Percentiles rank a stretch among this genome's conserved stretches.
Conservation (phyloP, 2,329 filamentous ascomycete genomes). For the Phyllosticta ampelicida region DNA sequence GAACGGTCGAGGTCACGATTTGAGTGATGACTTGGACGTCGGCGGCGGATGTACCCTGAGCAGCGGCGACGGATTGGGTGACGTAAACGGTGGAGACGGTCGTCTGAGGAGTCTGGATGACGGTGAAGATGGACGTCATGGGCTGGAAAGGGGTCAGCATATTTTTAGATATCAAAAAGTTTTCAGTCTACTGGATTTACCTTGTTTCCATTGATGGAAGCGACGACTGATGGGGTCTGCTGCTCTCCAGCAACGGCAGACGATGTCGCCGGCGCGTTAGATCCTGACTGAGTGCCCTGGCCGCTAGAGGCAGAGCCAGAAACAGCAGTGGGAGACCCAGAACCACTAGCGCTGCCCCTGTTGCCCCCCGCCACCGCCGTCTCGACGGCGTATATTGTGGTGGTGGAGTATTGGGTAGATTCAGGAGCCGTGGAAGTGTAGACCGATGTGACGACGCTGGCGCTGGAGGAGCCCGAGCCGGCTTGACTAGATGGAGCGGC, state of each 20-base stretch:
- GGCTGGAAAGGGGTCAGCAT: neutral
- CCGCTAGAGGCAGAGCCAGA: neutral
- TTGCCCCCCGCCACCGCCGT: neutral
- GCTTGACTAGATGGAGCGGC: no score
- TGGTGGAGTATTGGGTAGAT: neutral
- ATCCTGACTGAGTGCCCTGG: neutral
- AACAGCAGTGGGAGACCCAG: neutral
- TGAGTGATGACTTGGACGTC: neutral
- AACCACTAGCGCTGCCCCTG: neutral
- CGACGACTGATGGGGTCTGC: neutral
- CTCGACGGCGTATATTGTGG: neutral
- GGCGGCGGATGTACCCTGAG: neutral
- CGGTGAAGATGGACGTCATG: neutral
- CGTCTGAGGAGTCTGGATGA: neutral
- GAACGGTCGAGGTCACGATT: neutral
- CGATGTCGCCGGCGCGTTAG: neutral
- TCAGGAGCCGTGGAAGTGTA: conserved; percentile 1
- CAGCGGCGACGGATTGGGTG: neutral
- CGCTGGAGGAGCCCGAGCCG: neutral
- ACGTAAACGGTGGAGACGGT: neutral
- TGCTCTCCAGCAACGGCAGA: neutral
- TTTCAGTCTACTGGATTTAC: neutral
- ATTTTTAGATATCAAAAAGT: neutral
- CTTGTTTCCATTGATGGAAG: neutral
- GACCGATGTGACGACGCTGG: neutral